A percentile compares a stretch with the other conserved stretches of the same genome.
Conservation (phyloP, 2,329 filamentous ascomycete genomes). For the Podosphaera leucotricha region DNA sequence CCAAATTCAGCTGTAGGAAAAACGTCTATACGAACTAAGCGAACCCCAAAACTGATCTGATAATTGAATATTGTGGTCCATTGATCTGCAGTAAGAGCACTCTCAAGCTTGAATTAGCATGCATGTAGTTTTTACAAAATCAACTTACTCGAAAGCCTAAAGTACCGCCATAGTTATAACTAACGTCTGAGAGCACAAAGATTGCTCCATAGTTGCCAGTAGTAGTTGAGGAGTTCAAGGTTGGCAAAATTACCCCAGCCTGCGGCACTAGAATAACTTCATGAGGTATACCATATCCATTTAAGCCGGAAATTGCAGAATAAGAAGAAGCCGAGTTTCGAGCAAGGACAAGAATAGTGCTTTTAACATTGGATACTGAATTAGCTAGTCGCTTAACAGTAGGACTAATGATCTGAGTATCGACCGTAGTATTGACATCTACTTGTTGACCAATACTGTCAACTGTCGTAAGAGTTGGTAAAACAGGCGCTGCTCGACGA, state of each 20-base stretch:
- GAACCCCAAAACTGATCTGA: conserved; percentile 30
- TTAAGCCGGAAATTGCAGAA: conserved; percentile 28
- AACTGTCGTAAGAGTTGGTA: not conserved
- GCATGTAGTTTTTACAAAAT: not conserved
- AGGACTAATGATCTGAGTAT: not conserved
- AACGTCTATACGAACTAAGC: conserved; percentile 35
- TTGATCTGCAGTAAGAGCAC: conserved; percentile 26
- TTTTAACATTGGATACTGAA: conserved; percentile 7
- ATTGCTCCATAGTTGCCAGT: conserved; percentile 36
- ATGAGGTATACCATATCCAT: conserved; percentile 36
- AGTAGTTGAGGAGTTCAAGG: conserved; percentile 22
- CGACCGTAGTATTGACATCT: not conserved
- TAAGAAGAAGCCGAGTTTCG: conserved; percentile 24
- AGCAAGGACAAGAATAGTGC: conserved; percentile 31
- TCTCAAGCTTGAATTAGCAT: conserved; percentile 3
- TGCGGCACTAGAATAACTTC: conserved; percentile 30
- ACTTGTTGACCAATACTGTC: not conserved
- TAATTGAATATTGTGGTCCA: conserved; percentile 32
- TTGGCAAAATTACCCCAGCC: conserved; percentile 25
- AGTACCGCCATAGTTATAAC: conserved; percentile 24
- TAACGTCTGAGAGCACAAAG: conserved; percentile 18
- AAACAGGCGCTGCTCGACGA: not conserved
- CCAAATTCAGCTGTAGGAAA: conserved; percentile 29
- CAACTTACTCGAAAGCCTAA: conserved; percentile 4
- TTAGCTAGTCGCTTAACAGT: not conserved